These are phyloP conservation scores for Heliamphora exappendiculata DNA, from an alignment of 148 eudicot genomes.

Conservation along the genomic window DNA sequence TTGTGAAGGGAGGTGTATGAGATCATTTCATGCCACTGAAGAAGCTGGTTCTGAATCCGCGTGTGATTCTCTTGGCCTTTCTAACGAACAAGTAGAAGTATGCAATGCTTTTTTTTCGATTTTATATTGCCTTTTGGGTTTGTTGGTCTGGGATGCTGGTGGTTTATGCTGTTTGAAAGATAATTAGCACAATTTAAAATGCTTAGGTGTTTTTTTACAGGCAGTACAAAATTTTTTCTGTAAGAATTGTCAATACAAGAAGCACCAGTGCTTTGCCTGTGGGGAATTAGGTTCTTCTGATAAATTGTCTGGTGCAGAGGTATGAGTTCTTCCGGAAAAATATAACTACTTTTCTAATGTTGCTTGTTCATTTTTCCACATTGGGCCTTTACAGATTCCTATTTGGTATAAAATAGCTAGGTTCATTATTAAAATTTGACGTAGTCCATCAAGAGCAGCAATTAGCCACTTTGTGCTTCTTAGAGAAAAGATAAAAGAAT, in stretches of 20 bases:
- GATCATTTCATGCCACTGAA: constrained; percentile 75
- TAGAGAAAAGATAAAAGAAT: neutral
- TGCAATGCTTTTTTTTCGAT: constrained; percentile 5
- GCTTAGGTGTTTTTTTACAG: constrained; percentile 31
- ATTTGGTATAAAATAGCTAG: neutral
- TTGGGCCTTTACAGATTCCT: neutral
- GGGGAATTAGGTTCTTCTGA: constrained; percentile 86
- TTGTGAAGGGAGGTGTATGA: constrained; percentile 92
- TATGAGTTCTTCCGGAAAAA: constrained; percentile 22
- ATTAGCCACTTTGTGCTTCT: neutral
- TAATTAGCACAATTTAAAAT: neutral
- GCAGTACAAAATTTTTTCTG: constrained; percentile 51
- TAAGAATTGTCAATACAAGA: constrained; percentile 59
- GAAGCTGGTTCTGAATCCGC: constrained; percentile 50
- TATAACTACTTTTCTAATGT: neutral
- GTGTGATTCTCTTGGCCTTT: constrained; percentile 61
- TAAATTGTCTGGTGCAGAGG: constrained; percentile 68
- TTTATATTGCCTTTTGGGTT: neutral
- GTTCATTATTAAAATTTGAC: neutral
- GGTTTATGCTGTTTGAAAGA: neutral
- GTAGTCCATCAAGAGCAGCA: neutral
- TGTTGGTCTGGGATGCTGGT: neutral
- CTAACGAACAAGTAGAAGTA: constrained; percentile 57
- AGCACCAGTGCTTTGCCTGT: constrained; percentile 83
- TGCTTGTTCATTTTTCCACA: neutral